Evolutionary conservation across 129 eudicot species (phyloP), one percentile per base, ranked within the genome.

Genomic region (Flaveria robusta): DNA sequence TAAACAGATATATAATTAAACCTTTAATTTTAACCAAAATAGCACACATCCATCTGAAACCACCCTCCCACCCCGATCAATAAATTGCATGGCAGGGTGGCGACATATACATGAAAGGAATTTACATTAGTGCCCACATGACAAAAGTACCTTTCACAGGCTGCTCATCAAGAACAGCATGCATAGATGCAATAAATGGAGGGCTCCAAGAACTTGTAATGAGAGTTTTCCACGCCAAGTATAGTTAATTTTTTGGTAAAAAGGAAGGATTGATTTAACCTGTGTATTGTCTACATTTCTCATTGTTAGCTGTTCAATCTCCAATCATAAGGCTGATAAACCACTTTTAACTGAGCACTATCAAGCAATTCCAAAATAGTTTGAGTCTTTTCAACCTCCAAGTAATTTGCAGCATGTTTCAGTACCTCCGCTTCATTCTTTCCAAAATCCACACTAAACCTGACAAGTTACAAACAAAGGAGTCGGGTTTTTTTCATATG

Each of bases 361-460:
- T 86, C 74, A 74, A 87, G 84, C 79, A 87, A 71, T 26, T 90
- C 96, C 72, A 90, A 83, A 16, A 90, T 62, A 34, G 84, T 76
- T 68, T 59, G 85, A 15, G 88, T 70, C 69, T 81, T 81, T 37
- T 70, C 79, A 18, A 82, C 72, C 49, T 87, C 87, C 82, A 87
- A 60, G 87, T 85, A 90, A 66, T 81, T 90, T 49, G 90, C 85
- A 46, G 90, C 92, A 77, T 90, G 92, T 80, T 83, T 90, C 77
- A 90, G 72, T 70, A 90, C 84, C 86, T 90, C 96, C 41, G 71
- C 79, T 74, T 85, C 90, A 60, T 87, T 90, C 83, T 75, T 83
- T 39, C 96, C 96, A 65, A 87, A 90, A 81, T 90, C 96, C 24
- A 77, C 83, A 81, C 92, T 83, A 68, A 78, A 90, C 96, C 96